Base-by-base conservation (phyloP, 2,329 filamentous ascomycete genomes). In the Colletotrichum tamarilloi region DNA sequence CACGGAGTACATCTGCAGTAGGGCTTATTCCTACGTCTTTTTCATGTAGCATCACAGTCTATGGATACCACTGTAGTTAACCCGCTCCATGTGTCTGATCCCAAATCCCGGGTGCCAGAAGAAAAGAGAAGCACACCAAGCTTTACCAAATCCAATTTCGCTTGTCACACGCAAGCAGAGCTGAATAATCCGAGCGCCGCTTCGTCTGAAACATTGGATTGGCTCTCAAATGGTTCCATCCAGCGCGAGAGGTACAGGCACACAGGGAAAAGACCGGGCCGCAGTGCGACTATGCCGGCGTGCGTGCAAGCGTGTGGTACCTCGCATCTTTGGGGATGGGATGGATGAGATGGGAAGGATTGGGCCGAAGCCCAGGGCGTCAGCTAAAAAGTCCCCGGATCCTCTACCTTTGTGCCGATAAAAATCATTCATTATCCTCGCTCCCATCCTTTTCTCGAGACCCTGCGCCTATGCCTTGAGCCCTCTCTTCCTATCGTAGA, bases 191-290 rank as follows among this genome's bases (percentile, higher is more conserved):
- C 53, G 66, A 73, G 70, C 70, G 65, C n/a, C 57, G 49, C 52
- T 66, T 60, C 66, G 60, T 73, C 66, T 73, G 70, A 73, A 73
- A 70, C 70, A 65, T 73, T 70, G 59, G 59, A 65, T 69, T 73
- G 46, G 59, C 22, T 26, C 30, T 56, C 26, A 6, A 9, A 22
- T 28, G 32, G 52, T 58, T 7, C 12, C 56, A 35, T 62, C 2
- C 9, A 22, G 16, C 32, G 42, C 49, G n/a, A n/a, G 28, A 30
- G n/a, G n/a, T 19, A n/a, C n/a, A 19, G 16, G 6, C 35, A 16
- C 35, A 26, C 28, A 38, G 38, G 16, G 4, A 53, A 60, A 32
- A 38, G 57, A 5, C 57, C 32, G 46, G 62, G 32, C 42, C 22
- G 46, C 57, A 55, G 24, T 8, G 30, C 26, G 35, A 67, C 6